Percentiles rank a stretch among this genome's conserved stretches.
These are phyloP conservation scores for Botrytis galanthina DNA, from an alignment of 2,329 filamentous ascomycete genomes.

Conservation along the genomic window DNA sequence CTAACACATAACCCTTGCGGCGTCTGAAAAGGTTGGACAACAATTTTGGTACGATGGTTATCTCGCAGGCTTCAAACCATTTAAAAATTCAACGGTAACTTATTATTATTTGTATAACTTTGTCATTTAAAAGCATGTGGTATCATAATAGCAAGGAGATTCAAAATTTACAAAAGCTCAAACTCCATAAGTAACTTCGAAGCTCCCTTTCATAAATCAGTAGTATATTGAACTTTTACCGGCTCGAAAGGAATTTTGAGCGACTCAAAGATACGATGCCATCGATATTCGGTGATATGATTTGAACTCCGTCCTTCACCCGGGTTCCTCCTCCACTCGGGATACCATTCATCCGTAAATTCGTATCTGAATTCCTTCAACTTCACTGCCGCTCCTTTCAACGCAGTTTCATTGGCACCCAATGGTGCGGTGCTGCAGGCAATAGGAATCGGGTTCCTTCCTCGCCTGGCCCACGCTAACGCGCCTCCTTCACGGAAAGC, in stretches of 20 bases:
- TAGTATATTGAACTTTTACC: neutral
- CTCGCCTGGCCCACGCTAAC: neutral
- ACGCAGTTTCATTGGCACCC: neutral
- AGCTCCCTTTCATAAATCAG: neutral
- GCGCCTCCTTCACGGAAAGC: neutral
- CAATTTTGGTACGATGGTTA: neutral
- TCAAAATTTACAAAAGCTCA: neutral
- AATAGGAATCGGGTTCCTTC: neutral
- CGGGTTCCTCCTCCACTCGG: neutral
- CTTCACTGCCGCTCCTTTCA: neutral
- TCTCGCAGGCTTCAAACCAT: neutral
- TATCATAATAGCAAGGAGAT: neutral
- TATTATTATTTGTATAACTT: neutral
- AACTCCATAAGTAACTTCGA: neutral
- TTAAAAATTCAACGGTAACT: neutral
- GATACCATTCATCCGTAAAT: slow-evolving; percentile 1
- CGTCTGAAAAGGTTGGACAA: neutral
- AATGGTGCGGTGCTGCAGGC: neutral
- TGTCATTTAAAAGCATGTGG: neutral
- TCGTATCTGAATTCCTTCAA: neutral
- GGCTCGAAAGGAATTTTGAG: neutral
- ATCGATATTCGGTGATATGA: neutral
- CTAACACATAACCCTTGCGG: neutral
- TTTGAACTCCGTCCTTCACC: neutral
- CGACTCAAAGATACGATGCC: neutral